phyloP scores from a whole-genome alignment of 345 rosid species.

The Stellera chamaejasme region DNA sequence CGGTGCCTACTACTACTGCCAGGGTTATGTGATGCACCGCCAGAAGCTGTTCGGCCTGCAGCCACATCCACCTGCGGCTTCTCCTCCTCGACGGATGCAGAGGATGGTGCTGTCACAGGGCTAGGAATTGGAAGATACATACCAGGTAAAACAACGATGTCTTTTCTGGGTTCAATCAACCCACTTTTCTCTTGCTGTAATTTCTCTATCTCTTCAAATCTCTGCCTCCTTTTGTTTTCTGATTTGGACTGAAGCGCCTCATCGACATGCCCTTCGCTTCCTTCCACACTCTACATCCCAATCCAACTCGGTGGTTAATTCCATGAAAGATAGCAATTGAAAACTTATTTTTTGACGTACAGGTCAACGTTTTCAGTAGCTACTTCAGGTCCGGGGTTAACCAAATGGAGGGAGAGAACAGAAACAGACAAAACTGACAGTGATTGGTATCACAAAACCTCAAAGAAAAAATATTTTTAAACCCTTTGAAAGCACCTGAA shows the following conservation, averaged over 20 bases:
- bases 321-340: too few species aligned
- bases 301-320: slow-evolving; percentile 4
- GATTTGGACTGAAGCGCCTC: slow-evolving; percentile 45
- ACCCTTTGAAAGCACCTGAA: too few species aligned
- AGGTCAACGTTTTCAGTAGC: neutral
- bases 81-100: slow-evolving; percentile 25
- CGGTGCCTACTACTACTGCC: slow-evolving; percentile 14
- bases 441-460: too few species aligned
- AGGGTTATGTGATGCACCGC: slow-evolving; percentile 28
- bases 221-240: slow-evolving; percentile 56
- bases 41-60: slow-evolving; percentile 19
- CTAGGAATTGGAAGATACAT: slow-evolving; percentile 70
- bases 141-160: slow-evolving; percentile 53
- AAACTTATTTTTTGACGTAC: too few species aligned
- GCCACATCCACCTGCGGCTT: slow-evolving; percentile 24
- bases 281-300: slow-evolving; percentile 29
- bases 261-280: slow-evolving; percentile 20
- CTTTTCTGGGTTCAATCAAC: slow-evolving; percentile 53
- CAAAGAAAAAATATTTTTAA: too few species aligned
- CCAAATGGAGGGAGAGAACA: too few species aligned
- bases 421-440: too few species aligned
- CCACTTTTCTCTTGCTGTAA: slow-evolving; percentile 61
- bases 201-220: slow-evolving; percentile 48
- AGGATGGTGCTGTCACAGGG: slow-evolving; percentile 17
- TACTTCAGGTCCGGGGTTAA: neutral